These are phyloP conservation scores for Phascolomyces articulosus DNA, from an alignment of 371 early-diverging fungal species.

Conservation along the genomic window DNA sequence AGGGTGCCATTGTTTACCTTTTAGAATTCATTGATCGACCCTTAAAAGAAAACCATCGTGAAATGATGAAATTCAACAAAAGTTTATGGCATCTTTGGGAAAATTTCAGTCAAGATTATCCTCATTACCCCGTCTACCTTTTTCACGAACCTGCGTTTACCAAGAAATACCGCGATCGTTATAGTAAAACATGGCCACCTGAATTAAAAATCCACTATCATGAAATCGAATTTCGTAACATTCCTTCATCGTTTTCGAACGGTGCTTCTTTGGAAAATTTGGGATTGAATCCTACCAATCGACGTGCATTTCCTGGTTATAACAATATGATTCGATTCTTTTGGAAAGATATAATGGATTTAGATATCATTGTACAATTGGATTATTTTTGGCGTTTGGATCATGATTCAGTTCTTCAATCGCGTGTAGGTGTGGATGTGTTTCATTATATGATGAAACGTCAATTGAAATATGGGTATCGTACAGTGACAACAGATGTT, in stretches of 20 bases:
- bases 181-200: conserved; percentile 19
- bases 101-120: conserved; percentile 19
- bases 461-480: conserved; percentile 18
- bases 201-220: conserved; percentile 14
- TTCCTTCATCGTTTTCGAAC: conserved; percentile 15
- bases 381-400: conserved; percentile 27
- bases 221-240: conserved; percentile 1
- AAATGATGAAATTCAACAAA: conserved; percentile 22
- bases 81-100: conserved; percentile 19
- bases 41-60: conserved; percentile 17
- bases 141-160: conserved; percentile 23
- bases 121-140: conserved; percentile 16
- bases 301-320: conserved; percentile 25
- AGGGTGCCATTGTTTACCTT: conserved; percentile 21
- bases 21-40: conserved; percentile 24
- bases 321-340: conserved; percentile 29
- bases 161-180: conserved; percentile 10
- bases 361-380: conserved; percentile 11
- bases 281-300: conserved; percentile 18
- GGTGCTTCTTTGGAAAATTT: conserved; percentile 8
- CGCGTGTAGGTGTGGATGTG: conserved; percentile 17
- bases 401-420: conserved; percentile 16
- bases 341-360: conserved; percentile 17
- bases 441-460: conserved; percentile 22
- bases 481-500: conserved; percentile 17